Evolutionary conservation across 139 green algal species (phyloP), one percentile per base, ranked within the genome.

Genomic region (Micractinium sp.): DNA sequence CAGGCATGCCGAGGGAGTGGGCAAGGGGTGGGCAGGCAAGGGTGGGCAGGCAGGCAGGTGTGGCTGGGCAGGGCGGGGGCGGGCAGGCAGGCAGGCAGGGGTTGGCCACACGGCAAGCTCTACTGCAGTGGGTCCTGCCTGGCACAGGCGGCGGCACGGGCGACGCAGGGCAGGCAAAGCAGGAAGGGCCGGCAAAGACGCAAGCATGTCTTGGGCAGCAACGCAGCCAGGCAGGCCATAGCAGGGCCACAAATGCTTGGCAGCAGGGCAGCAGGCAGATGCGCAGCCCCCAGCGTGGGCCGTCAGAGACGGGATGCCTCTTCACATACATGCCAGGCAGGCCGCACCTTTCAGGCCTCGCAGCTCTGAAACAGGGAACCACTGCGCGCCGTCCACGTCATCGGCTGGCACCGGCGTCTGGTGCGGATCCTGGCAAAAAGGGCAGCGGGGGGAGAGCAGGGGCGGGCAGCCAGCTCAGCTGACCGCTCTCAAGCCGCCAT

Each of bases 361-460:
- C 39, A 90, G 81, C 53, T 88, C 25, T 0, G 69, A 13, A 2
- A 90, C 81, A 23, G 81, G 81, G 53, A 85, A 83, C 88, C 88
- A 90, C 23, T 67, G 33, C 0, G 81, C 88, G 0, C 18, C 88
- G 33, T 84, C 81, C 31, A 81, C 88, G 36, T 90, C 88, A 31
- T 90, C 88, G 0, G 39, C 73, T 0, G 88, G 81, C 53, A 79
- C 71, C 0, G 74, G 71, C 29, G 41, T 31, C 39, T 81, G n/a
- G 23, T 74, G 63, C 23, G 88, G 71, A 71, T 88, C 81, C 81
- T 87, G 83, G 7, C 13, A 31, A 0, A 22, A 12, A 14, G 4
- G 76, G 3, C 7, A 61, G 76, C 15, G 47, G 31, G 81, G 78
- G 0, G 13, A 47, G 29, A 29, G 3, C 20, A 29, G 23, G 71